Evolutionary conservation across 306 rosid species (phyloP), one percentile per base, ranked within the genome.

Genomic region (Malus asiatica): DNA sequence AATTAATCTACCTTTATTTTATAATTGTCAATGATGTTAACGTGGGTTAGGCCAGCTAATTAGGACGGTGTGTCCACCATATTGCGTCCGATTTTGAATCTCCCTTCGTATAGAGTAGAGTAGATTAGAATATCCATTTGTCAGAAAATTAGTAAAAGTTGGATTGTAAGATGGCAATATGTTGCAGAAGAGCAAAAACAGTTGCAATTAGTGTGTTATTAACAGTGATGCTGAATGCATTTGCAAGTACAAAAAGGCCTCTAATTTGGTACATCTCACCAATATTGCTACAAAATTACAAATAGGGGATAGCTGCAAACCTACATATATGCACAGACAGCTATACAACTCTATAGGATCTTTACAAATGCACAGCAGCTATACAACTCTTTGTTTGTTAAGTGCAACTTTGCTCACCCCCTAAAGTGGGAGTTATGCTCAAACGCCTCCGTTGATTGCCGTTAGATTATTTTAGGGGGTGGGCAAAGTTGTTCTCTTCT

Each of bases 271-370:
- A 8, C 14, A 63, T 27, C 12, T 68, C 66, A 61, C 8, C 83
- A 38, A 38, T 38, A 67, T 22, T 20, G 14, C 62, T 57, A 79
- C 78, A 85, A 77, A 12, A 69, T 87, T 83, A 84, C 96, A 84
- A 88, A 82, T 76, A 23, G 75, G 78, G 42, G 75, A 82, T 68
- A 51, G 78, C 80, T 52, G 76, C 86, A 85, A 66, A 59, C 65
- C 79, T 83, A 81, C 61, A 76, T 58, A 83, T 86, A 83, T 72
- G 67, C 68, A 57, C 25, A 57, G 61, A 74, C 74, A 76, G 62
- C 82, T 85, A 79, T 68, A 82, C 87, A 82, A 48, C 70, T 79
- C n/a, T 63, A 55, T 32, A 70, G 27, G 62, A 20, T 57, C 5
- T 57, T 20, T 57, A 57, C 62, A n/a, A 25, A 57, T 76, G 72